Evolutionary conservation across 202 grass and related monocot genomes (phyloP).

Genomic region (Setaria italica): DNA sequence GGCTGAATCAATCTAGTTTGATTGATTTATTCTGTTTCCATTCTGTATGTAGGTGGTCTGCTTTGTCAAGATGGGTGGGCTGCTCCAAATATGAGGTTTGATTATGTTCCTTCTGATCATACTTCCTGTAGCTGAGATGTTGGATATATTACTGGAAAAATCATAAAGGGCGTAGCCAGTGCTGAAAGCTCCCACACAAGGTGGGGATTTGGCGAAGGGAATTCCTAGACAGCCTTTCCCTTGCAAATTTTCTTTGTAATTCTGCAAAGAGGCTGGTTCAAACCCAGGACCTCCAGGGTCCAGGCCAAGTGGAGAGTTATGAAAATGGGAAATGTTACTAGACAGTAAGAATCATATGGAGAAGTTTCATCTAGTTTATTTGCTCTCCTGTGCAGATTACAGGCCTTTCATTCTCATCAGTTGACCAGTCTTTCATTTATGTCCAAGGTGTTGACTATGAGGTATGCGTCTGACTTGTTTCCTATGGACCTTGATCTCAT

Average conservation of each 20-base stretch:
- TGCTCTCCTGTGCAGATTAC: conserved; percentile 66
- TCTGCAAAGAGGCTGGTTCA: too few species aligned
- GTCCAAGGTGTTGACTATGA: conserved; percentile 98
- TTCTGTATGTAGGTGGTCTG: conserved; percentile 74
- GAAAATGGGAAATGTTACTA: not conserved
- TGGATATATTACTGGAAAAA: not conserved
- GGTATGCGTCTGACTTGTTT: conserved; percentile 51
- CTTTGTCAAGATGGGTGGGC: conserved; percentile 84
- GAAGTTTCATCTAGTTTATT: conserved; percentile 38
- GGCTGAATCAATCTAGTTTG: not conserved
- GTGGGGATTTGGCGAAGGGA: too few species aligned
- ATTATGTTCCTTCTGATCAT: conserved; percentile 40
- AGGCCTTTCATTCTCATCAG: conserved; percentile 81
- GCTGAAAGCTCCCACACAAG: too few species aligned
- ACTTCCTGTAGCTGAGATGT: conserved; percentile 9
- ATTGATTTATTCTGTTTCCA: conserved; percentile 23
- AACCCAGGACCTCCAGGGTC: too few species aligned
- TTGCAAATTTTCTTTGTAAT: too few species aligned
- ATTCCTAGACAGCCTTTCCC: too few species aligned
- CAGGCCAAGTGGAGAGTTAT: not conserved
- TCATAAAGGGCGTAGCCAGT: not conserved
- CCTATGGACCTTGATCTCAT: conserved; percentile 19
- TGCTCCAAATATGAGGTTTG: conserved; percentile 97
- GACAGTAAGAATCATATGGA: not conserved
- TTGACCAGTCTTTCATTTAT: conserved; percentile 74